Percentiles rank a stretch among this genome's conserved stretches.
phyloP scores from a whole-genome alignment of 2,329 filamentous ascomycete species.

The Chalaropsis ovoidea region DNA sequence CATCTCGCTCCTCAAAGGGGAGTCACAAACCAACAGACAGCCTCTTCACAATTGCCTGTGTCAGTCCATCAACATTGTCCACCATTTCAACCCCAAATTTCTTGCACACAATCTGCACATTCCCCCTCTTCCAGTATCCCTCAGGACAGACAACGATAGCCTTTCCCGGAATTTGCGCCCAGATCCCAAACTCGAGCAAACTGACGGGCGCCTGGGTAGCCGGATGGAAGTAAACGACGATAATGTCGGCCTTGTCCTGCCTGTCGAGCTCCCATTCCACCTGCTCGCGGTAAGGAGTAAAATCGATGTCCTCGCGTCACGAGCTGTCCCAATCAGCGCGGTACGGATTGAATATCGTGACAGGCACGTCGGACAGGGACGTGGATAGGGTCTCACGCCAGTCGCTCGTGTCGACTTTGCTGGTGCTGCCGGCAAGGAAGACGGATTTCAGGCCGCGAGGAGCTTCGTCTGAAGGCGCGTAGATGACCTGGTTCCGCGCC shows the following conservation, averaged over 20 bases:
- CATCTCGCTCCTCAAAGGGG: too few relatives aligned
- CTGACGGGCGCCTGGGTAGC: slow-evolving; percentile 46
- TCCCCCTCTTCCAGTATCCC: slow-evolving; percentile 49
- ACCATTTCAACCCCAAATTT: slow-evolving; percentile 39
- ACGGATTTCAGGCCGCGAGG: slow-evolving; percentile 32
- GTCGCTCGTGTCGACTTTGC: slow-evolving; percentile 34
- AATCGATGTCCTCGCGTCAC: slow-evolving; percentile 42
- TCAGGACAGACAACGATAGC: slow-evolving; percentile 46
- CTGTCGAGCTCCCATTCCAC: slow-evolving; percentile 52
- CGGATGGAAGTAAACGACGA: slow-evolving; percentile 48
- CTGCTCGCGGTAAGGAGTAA: slow-evolving; percentile 43
- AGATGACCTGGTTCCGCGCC: slow-evolving; percentile 29
- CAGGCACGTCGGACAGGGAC: slow-evolving; percentile 34
- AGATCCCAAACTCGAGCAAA: slow-evolving; percentile 51
- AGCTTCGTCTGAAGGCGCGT: slow-evolving; percentile 28
- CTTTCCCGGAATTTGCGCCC: slow-evolving; percentile 32
- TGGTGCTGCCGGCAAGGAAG: slow-evolving; percentile 51
- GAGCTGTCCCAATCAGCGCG: slow-evolving; percentile 46
- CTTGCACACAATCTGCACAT: slow-evolving; percentile 49
- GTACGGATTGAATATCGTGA: slow-evolving; percentile 50
- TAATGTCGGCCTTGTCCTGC: slow-evolving; percentile 43
- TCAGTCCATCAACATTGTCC: slow-evolving; percentile 28
- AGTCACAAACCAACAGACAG: too few relatives aligned
- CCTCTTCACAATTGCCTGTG: too few relatives aligned
- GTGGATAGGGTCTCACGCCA: slow-evolving; percentile 43